These are phyloP conservation scores for Eleusine coracana DNA, from an alignment of 176 grass and related monocot species.

Conservation along the genomic window DNA sequence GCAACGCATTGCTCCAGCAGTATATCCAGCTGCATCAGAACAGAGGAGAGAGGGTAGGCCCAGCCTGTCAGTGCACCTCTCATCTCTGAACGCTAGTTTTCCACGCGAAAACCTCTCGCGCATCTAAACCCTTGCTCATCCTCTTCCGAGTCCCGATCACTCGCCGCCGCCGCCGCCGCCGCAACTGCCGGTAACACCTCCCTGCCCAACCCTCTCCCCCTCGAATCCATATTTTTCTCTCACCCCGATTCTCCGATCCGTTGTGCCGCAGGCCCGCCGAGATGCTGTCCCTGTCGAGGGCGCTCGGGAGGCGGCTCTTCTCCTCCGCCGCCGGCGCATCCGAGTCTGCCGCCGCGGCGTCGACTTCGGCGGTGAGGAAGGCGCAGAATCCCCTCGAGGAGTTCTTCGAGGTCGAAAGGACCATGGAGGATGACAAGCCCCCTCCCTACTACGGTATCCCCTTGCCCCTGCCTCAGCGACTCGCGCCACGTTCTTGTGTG, in stretches of 20 bases:
- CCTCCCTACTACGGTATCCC: conserved; percentile 69
- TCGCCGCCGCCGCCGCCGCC: conserved; percentile 30
- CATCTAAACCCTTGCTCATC: conserved; percentile 25
- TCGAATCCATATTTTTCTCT: neutral
- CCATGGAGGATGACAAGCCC: conserved; percentile 67
- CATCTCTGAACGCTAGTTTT: neutral
- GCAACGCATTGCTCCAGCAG: too few species aligned
- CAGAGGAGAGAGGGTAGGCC: neutral
- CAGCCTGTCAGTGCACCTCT: neutral
- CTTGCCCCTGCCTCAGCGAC: neutral
- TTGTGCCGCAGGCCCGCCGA: conserved; percentile 15
- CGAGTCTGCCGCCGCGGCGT: conserved; percentile 48
- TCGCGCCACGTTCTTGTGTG: neutral
- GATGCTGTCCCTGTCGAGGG: conserved; percentile 75
- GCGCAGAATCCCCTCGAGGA: conserved; percentile 87
- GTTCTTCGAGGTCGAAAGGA: conserved; percentile 89
- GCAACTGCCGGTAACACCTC: conserved; percentile 8
- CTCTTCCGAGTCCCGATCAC: conserved; percentile 18
- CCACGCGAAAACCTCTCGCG: conserved; percentile 21
- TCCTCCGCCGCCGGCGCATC: conserved; percentile 41
- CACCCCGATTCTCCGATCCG: neutral
- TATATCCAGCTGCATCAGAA: too few species aligned
- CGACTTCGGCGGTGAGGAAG: conserved; percentile 42
- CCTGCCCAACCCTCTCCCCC: neutral
- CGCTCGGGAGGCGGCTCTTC: conserved; percentile 57